phyloP scores from a whole-genome alignment of 257 asterid species.

The Schizonepeta tenuifolia region DNA sequence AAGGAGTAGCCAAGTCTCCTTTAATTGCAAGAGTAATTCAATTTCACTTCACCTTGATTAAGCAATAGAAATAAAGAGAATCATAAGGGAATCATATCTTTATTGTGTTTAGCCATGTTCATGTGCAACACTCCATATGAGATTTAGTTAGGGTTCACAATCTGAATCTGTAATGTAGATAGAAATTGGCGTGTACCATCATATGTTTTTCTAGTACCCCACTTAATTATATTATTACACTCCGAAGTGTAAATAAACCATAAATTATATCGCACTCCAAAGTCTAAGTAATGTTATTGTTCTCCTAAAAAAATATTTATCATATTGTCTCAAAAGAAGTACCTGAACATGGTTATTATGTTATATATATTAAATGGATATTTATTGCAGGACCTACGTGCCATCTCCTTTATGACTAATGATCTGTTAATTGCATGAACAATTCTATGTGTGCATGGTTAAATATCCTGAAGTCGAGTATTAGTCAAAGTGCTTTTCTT shows the following conservation, averaged over 20 bases:
- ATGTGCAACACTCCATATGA: background rate
- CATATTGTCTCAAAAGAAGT: constrained; percentile 15
- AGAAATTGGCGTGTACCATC: constrained; percentile 5
- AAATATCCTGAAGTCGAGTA: background rate
- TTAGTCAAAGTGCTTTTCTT: constrained; percentile 6
- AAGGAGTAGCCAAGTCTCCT: constrained; percentile 9
- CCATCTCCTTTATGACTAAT: constrained; percentile 6
- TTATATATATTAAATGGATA: background rate
- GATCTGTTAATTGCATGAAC: constrained; percentile 12
- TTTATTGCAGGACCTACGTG: constrained; percentile 17
- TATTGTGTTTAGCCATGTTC: background rate
- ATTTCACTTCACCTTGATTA: constrained; percentile 16
- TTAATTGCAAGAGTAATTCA: background rate
- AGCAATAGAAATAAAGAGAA: constrained; percentile 19
- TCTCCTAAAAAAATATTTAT: background rate
- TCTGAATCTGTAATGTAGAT: constrained; percentile 10
- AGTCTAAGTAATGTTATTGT: constrained; percentile 11
- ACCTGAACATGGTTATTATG: background rate
- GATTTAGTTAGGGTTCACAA: constrained; percentile 3
- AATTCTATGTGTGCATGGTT: constrained; percentile 10
- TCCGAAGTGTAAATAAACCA: background rate
- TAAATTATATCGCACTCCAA: background rate
- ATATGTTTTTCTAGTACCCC: background rate
- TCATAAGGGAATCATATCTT: background rate
- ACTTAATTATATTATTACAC: background rate